A percentile compares a stretch with the other conserved stretches of the same genome.
Conservation (phyloP, 768 basidiomycete species). For the Neoboletus subvelutipes region DNA sequence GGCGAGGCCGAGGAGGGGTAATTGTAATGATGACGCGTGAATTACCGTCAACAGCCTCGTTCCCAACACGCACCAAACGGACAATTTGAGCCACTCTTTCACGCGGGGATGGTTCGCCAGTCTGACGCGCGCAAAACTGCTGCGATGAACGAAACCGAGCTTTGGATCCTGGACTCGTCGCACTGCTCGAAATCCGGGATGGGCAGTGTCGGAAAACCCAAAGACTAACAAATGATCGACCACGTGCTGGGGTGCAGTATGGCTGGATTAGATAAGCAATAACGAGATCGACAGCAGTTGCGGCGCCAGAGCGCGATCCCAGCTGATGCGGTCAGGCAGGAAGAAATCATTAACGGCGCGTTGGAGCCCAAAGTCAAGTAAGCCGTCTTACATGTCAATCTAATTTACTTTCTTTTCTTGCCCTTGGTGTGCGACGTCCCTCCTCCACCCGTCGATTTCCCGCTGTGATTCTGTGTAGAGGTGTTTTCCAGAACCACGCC, state of each 20-base stretch:
- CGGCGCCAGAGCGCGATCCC: constrained; percentile 22
- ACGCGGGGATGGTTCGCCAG: background rate
- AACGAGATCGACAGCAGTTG: constrained; percentile 6
- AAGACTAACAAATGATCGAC: background rate
- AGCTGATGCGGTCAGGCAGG: constrained; percentile 18
- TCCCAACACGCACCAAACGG: constrained; percentile 28
- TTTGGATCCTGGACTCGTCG: background rate
- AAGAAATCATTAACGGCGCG: constrained; percentile 24
- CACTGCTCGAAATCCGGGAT: constrained; percentile 4
- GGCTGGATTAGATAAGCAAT: constrained; percentile 31
- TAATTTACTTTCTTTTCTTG: constrained; percentile 66
- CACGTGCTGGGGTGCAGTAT: constrained; percentile 17
- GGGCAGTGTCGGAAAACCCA: background rate
- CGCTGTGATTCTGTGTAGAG: constrained; percentile 27
- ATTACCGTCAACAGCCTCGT: constrained; percentile 31
- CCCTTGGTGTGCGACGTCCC: constrained; percentile 44
- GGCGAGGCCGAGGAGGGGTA: constrained; percentile 24
- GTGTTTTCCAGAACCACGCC: constrained; percentile 42
- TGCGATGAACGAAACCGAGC: constrained; percentile 2
- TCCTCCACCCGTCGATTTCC: constrained; percentile 39
- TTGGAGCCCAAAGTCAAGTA: constrained; percentile 17
- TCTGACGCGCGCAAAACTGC: background rate
- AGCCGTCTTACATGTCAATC: constrained; percentile 22
- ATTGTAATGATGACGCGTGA: constrained; percentile 22
- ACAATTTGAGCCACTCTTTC: constrained; percentile 16